Evolutionary conservation across 2,329 filamentous ascomycete genomes (phyloP).

Genomic region (Nectriaceae sp.): DNA sequence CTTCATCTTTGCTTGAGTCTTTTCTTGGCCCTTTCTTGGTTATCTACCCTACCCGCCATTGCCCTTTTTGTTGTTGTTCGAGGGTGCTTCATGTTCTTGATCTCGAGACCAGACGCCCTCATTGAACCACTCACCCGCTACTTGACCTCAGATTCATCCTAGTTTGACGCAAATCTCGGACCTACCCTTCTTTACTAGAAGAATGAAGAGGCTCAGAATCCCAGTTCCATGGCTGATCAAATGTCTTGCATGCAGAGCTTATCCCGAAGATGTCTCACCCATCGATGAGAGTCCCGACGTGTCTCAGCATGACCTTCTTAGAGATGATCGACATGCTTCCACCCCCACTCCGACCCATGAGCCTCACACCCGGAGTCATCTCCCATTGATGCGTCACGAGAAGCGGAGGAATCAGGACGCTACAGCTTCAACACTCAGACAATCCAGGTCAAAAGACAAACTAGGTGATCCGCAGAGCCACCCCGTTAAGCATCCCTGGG

Average conservation of each 20-base stretch:
- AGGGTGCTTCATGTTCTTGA: not conserved
- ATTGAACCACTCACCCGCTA: not conserved
- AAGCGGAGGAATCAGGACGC: slow-evolving; percentile 47
- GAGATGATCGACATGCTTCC: slow-evolving; percentile 15
- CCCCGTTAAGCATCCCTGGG: slow-evolving; percentile 21
- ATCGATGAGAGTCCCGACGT: slow-evolving; percentile 48
- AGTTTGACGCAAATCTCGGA: not conserved
- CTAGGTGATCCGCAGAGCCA: slow-evolving; percentile 15
- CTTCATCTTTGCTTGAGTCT: not conserved
- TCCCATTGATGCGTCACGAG: slow-evolving; percentile 55
- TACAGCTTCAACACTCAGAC: slow-evolving; percentile 38
- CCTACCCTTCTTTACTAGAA: not conserved
- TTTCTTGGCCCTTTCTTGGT: slow-evolving; percentile 17
- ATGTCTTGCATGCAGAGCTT: slow-evolving; percentile 27
- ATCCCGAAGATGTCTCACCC: slow-evolving; percentile 50
- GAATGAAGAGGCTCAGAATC: slow-evolving; percentile 15
- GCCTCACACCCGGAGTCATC: slow-evolving; percentile 41
- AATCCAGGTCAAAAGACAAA: slow-evolving; percentile 34
- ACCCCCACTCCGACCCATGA: slow-evolving; percentile 10
- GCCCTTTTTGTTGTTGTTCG: not conserved
- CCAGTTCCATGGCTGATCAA: slow-evolving; percentile 19
- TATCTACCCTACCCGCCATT: not conserved
- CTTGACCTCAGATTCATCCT: not conserved
- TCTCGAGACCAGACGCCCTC: no score
- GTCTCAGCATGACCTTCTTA: slow-evolving; percentile 32